Evolutionary conservation across 2,329 filamentous ascomycete species (phyloP).

Genomic region (Botrytis sinoallii): DNA sequence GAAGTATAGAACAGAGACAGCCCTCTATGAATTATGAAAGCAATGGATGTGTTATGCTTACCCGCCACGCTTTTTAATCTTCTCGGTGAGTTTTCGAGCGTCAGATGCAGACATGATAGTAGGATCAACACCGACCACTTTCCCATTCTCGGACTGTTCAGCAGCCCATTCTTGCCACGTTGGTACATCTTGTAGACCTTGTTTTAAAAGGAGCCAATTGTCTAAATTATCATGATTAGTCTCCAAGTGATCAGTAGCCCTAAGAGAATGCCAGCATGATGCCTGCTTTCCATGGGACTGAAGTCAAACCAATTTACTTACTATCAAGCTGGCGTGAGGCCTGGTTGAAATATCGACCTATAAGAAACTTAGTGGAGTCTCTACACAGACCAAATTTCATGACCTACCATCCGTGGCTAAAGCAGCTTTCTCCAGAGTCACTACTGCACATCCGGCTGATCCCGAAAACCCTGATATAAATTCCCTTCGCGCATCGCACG

Average conservation of each 20-base stretch:
- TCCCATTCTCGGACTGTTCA: conserved; percentile 81
- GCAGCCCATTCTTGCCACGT: conserved; percentile 97
- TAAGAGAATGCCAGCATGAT: background rate
- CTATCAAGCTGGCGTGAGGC: conserved; percentile 83
- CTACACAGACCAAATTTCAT: background rate
- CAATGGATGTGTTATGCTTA: conserved; percentile 38
- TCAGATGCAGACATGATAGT: conserved; percentile 74
- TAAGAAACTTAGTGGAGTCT: background rate
- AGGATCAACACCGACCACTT: conserved; percentile 86
- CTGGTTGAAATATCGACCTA: conserved; percentile 91
- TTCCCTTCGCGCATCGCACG: conserved; percentile 86
- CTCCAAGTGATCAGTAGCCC: background rate
- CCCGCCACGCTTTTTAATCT: conserved; percentile 82
- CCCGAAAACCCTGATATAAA: conserved; percentile 94
- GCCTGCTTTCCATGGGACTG: background rate
- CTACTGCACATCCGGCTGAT: conserved; percentile 87
- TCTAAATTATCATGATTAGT: conserved; percentile 18
- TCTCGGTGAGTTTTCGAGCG: conserved; percentile 74
- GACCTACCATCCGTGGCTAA: conserved; percentile 73
- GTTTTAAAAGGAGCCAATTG: conserved; percentile 91
- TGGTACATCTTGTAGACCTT: conserved; percentile 87
- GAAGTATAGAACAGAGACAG: background rate
- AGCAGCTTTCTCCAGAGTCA: conserved; percentile 82
- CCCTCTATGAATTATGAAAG: background rate
- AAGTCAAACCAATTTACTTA: conserved; percentile 6